Conservation (phyloP, 2,329 filamentous ascomycete genomes). For the Xylariales sp. region DNA sequence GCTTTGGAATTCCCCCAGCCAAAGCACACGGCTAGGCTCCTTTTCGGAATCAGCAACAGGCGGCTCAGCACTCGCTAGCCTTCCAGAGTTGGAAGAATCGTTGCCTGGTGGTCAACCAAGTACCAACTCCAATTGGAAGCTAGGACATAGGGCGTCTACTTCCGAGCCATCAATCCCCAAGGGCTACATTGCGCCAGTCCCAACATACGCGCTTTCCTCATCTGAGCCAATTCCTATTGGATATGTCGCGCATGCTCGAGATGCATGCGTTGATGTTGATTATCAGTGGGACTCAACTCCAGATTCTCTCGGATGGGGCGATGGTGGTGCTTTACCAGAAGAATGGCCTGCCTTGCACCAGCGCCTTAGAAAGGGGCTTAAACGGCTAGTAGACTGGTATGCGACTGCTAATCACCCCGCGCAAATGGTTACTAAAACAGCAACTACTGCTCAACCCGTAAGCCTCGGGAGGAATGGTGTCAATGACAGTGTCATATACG, state of each 20-base stretch:
- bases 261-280: slow-evolving; percentile 82
- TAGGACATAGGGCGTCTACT: slow-evolving; percentile 7
- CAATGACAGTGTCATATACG: slow-evolving; percentile 26
- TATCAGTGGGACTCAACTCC: slow-evolving; percentile 95
- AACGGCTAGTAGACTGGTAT: slow-evolving; percentile 82
- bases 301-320: slow-evolving; percentile 72
- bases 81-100: slow-evolving; percentile 5
- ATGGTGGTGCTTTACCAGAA: slow-evolving; percentile 82
- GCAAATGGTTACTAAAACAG: slow-evolving; percentile 44
- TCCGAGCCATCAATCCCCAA: slow-evolving; percentile 1
- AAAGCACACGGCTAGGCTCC: too few relatives aligned
- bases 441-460: slow-evolving; percentile 15
- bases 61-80: slow-evolving; percentile 10
- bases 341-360: slow-evolving; percentile 97
- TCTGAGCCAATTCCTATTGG: slow-evolving; percentile 80
- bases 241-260: slow-evolving; percentile 84
- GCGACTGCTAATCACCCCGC: slow-evolving; percentile 47
- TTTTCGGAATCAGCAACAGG: too few relatives aligned
- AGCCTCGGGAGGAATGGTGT: slow-evolving; percentile 20
- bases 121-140: slow-evolving; percentile 6
- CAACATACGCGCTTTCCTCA: slow-evolving; percentile 76
- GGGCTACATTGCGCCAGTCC: slow-evolving; percentile 70
- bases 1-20: slow-evolving; percentile 31
- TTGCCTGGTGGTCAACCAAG: neutral
- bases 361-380: slow-evolving; percentile 75